These are phyloP conservation scores for Trichomonas gallinae DNA, from an alignment of 208 protist genomes.

Conservation along the genomic window DNA sequence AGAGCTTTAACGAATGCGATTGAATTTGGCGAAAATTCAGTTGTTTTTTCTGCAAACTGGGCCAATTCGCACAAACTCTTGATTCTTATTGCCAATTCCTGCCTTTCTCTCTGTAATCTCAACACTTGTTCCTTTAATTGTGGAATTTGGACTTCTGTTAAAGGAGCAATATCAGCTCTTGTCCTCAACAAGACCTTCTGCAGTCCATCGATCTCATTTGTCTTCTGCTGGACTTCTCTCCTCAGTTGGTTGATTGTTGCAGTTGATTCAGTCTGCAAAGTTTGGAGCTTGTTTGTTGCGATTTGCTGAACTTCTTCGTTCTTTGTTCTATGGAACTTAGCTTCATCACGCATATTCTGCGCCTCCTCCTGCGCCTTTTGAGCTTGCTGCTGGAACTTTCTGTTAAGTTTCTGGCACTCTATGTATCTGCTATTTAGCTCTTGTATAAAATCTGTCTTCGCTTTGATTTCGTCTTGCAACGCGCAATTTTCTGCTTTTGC, in stretches of 20 bases:
- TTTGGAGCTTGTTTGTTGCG: not conserved
- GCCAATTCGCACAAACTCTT: not conserved
- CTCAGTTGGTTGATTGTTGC: not conserved
- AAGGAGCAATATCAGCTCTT: not conserved
- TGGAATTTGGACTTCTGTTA: not conserved
- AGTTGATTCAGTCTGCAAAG: not conserved
- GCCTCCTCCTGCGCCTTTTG: not conserved
- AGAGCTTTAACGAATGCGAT: not conserved
- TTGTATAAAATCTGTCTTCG: not conserved
- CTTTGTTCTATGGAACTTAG: not conserved
- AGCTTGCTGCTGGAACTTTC: not conserved
- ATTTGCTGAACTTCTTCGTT: not conserved
- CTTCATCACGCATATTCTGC: not conserved
- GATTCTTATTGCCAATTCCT: not conserved
- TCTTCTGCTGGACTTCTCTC: not conserved
- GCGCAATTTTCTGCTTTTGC: not conserved
- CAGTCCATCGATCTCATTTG: not conserved
- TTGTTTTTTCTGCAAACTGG: not conserved
- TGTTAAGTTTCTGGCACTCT: not conserved
- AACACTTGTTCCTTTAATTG: not conserved
- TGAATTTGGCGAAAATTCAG: not conserved
- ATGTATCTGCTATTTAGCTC: not conserved
- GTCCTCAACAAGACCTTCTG: not conserved
- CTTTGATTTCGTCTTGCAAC: not conserved
- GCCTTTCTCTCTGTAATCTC: not conserved